phyloP scores from a whole-genome alignment of 371 early-diverging fungal genomes.

The Mucor velutinosus region DNA sequence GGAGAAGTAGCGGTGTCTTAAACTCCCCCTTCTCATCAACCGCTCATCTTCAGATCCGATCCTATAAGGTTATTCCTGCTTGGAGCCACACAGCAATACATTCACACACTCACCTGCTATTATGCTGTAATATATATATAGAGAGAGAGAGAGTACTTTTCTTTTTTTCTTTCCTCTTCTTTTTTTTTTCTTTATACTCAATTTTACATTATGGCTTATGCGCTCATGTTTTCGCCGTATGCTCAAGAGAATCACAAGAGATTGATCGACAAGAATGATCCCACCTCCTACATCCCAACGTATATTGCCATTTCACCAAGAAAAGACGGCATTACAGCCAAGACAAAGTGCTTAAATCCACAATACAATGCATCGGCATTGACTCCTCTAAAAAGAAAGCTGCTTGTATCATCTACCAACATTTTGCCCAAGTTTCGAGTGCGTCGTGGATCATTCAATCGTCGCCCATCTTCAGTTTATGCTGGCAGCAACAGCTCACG shows the following conservation, averaged over 20 bases:
- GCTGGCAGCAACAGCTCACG: neutral
- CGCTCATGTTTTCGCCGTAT: neutral
- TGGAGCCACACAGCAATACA: neutral
- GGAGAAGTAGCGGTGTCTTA: neutral
- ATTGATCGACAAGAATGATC: neutral
- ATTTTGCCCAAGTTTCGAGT: constrained; percentile 23
- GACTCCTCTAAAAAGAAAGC: constrained; percentile 19
- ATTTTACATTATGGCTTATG: neutral
- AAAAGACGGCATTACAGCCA: constrained; percentile 30
- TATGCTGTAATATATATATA: neutral
- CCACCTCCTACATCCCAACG: constrained; percentile 7
- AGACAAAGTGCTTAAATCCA: constrained; percentile 24
- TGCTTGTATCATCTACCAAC: constrained; percentile 18
- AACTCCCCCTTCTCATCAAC: neutral
- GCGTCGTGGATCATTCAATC: neutral
- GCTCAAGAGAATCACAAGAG: neutral
- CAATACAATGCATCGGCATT: constrained; percentile 2
- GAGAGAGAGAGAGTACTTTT: neutral
- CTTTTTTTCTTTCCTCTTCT: neutral
- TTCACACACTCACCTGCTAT: neutral
- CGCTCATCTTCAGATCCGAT: neutral
- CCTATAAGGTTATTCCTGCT: neutral
- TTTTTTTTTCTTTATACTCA: neutral
- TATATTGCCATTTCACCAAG: constrained; percentile 26
- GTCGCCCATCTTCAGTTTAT: constrained; percentile 15